These are phyloP conservation scores for Fusarium equiseti DNA, from an alignment of 2,329 filamentous ascomycete species.

Conservation along the genomic window DNA sequence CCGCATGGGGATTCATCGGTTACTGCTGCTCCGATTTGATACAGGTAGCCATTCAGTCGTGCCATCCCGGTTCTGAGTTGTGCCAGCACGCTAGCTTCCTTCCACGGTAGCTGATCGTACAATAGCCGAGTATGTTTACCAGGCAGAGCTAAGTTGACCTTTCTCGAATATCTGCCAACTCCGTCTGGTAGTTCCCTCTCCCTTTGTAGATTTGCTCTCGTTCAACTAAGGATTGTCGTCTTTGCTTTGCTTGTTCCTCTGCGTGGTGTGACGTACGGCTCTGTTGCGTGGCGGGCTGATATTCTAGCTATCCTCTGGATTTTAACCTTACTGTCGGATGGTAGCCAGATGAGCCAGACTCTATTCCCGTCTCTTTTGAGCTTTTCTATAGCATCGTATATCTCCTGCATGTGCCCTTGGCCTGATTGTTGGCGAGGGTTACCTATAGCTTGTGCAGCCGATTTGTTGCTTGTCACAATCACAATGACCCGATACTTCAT, in stretches of 20 bases:
- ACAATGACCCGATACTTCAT: background rate
- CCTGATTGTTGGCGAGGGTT: background rate
- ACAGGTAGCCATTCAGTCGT: background rate
- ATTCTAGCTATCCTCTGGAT: background rate
- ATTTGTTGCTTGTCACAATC: background rate
- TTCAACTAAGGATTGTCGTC: background rate
- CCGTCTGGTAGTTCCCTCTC: background rate
- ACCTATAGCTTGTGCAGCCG: background rate
- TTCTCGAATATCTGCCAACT: slow-evolving; percentile 9
- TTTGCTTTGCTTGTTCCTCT: background rate
- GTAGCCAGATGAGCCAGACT: background rate
- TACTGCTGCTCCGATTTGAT: background rate
- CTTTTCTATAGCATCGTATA: background rate
- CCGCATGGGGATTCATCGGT: background rate
- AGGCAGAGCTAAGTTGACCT: slow-evolving; percentile 20
- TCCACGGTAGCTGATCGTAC: slow-evolving; percentile 35
- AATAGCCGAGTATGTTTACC: slow-evolving; percentile 25
- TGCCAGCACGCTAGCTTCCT: slow-evolving; percentile 34
- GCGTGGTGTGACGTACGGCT: background rate
- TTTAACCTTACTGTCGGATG: background rate
- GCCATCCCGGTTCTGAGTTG: slow-evolving; percentile 32
- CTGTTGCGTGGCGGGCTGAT: background rate
- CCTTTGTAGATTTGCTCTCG: background rate
- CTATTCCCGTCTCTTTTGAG: background rate
- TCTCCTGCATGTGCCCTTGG: background rate